Base-by-base conservation (phyloP, 2,329 filamentous ascomycete species). In the Ampelomyces quisqualis region DNA sequence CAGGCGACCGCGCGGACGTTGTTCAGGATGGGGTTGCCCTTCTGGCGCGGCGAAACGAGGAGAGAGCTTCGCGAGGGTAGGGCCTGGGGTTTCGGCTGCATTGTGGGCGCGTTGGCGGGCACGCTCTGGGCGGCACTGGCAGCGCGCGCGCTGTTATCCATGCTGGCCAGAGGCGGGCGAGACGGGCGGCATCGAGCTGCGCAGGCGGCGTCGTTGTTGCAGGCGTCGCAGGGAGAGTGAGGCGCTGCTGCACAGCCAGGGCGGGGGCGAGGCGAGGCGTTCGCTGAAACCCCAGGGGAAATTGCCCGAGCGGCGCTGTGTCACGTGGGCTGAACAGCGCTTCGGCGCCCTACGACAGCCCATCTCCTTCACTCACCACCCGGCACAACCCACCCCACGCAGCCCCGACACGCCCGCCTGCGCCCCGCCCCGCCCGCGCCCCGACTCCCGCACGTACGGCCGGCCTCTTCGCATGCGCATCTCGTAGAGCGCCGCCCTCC, bases 1-100 rank as follows among this genome's bases (percentile, higher is more conserved):
- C 93, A 98, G 0, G 90, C 81, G 43, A 94, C 77, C 1, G 86
- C 84, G 45, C 85, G 84, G 57, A 98, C 80, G 68, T 85, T 82
- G 38, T 88, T 86, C 20, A 98, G 74, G 34, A 97, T 86, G 0
- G 93, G 93, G 58, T 98, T 98, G 47, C 91, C 93, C 69, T 95
- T 94, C 68, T 98, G 90, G 27, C 90, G 83, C 11, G 88, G 85
- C 23, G 90, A 96, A 20, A 97, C 90, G 14, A 95, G 78, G 52
- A 97, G 95, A 4, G 86, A 82, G 11, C 87, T 89, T 51, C 80
- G 75, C 45, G 81, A 78, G 0, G 88, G 79, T 3, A 95, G 77
- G n/a, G 82, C 84, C 71, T 96, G 90, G 1, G 90, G 91, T 43
- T 84, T 94, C 8, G 90, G 90, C 68, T 96, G 91, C 22, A 94